A percentile compares a stretch with the other conserved stretches of the same genome.
phyloP scores from a whole-genome alignment of 768 basidiomycete species.

The Naganishia vaughanmartiniae region DNA sequence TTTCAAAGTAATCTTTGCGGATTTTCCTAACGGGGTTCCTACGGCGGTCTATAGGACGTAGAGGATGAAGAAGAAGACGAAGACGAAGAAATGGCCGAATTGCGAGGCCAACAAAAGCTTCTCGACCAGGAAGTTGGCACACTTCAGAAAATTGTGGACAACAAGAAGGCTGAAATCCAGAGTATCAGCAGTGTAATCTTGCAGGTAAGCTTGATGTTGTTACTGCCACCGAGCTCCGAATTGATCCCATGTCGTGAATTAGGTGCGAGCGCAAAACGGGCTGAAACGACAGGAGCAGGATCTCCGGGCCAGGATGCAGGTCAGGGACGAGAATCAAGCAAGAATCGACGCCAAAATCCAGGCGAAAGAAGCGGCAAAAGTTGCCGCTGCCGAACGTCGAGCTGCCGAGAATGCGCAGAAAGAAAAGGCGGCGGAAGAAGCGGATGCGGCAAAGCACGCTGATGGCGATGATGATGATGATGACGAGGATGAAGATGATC shows the following conservation, averaged over 20 bases:
- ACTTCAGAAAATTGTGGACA: slow-evolving; percentile 27
- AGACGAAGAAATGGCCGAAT: slow-evolving; percentile 29
- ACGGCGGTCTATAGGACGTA: background rate
- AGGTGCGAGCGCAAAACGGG: slow-evolving; percentile 17
- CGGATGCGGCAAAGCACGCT: slow-evolving; percentile 20
- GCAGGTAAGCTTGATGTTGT: background rate
- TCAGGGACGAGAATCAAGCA: slow-evolving; percentile 26
- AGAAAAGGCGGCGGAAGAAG: slow-evolving; percentile 10
- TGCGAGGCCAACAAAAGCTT: slow-evolving; percentile 23
- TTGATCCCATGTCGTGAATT: background rate
- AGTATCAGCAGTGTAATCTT: slow-evolving; percentile 23
- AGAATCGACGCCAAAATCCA: slow-evolving; percentile 26
- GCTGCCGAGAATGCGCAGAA: slow-evolving; percentile 16
- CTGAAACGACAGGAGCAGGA: slow-evolving; percentile 14
- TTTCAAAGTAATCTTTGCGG: background rate
- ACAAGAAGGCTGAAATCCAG: slow-evolving; percentile 25
- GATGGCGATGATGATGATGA: slow-evolving; percentile 24
- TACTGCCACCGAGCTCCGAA: background rate
- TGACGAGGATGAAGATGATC: slow-evolving; percentile 26
- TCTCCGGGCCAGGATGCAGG: slow-evolving; percentile 21
- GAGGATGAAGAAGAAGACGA: slow-evolving; percentile 31
- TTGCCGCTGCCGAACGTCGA: slow-evolving; percentile 14
- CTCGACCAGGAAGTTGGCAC: slow-evolving; percentile 25
- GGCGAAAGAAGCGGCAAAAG: slow-evolving; percentile 23
- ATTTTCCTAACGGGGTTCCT: background rate